Percentiles rank a stretch among this genome's conserved stretches.
phyloP scores from a whole-genome alignment of 73 alveolate species.

The Paraurostyla sp. region DNA sequence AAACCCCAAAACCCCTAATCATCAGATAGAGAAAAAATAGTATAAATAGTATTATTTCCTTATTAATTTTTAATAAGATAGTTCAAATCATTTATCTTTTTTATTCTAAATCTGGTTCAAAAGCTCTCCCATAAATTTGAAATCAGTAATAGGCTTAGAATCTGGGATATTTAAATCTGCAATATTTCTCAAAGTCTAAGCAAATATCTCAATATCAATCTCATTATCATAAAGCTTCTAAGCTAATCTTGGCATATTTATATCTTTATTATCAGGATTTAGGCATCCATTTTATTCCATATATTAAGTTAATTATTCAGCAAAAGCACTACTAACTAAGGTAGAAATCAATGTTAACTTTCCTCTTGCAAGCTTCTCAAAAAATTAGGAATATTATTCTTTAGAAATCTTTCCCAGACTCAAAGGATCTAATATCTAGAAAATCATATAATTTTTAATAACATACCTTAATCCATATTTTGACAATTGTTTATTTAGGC shows the following conservation, averaged over 20 bases:
- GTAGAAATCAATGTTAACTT: constrained; percentile 45
- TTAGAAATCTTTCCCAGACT: background rate
- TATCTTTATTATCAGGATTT: constrained; percentile 43
- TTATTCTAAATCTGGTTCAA: background rate
- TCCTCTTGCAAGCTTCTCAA: constrained; percentile 58
- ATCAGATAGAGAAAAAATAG: too few species aligned
- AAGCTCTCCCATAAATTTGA: constrained; percentile 22
- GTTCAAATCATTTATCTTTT: too few species aligned
- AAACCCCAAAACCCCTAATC: too few species aligned
- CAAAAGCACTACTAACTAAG: constrained; percentile 41
- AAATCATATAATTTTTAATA: background rate
- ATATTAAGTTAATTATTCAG: constrained; percentile 8
- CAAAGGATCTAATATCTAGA: constrained; percentile 41
- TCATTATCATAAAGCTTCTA: constrained; percentile 18
- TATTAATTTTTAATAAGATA: too few species aligned
- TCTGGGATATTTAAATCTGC: constrained; percentile 52
- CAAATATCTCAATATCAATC: constrained; percentile 30
- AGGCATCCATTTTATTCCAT: constrained; percentile 11
- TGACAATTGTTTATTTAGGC: constrained; percentile 11
- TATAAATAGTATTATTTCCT: too few species aligned
- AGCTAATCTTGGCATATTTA: constrained; percentile 21
- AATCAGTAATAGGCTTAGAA: constrained; percentile 51
- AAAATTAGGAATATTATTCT: background rate
- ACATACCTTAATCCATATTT: constrained; percentile 38
- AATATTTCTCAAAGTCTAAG: constrained; percentile 36